Base-by-base conservation (phyloP, 805 yeast species). In the Clavispora santaluciae region DNA sequence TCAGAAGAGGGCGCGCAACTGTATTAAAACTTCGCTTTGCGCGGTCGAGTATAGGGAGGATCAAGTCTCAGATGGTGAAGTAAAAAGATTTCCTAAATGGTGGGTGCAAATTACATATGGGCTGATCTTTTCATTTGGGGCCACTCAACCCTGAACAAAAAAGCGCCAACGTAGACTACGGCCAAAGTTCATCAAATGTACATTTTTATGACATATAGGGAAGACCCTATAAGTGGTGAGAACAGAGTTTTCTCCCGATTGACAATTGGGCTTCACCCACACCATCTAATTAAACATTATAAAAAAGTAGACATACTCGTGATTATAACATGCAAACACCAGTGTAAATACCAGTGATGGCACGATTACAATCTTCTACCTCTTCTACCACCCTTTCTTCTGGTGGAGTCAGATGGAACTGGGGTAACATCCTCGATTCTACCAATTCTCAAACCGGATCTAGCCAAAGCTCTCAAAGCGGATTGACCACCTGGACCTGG, bases 381-480 rank as follows among this genome's bases (percentile, higher is more conserved):
- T 84, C 99, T 90, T 83, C 99, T 93, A 87, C 99, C 99, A 88
- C 99, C 99, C 95, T 93, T 95, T 88, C 91, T 87, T 86, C 99
- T 93, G 75, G 99, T 95, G 66, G 98, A 90, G 78, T 93, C 99
- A 61, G 99, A 93, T 75, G 99, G 99, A 66, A 93, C 90, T 75
- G 99, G 99, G 62, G 99, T 93, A 61, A 93, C 99, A 75, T 93
- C 99, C 82, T 95, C 99, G 64, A 93, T 93, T 79, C 99, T 89
- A 66, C 99, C 99, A 60, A 93, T 93, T 84, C 95, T 90, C 76
- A 93, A 81, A 73, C 99, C 99, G 59, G 98, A 89, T 84, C 99
- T 90, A 67, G 99, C 98, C 68, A 91, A 77, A 70, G 98, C 96
- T 85, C 99, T 86, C 73, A 91, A 77, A 74, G 96, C 96, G 59